Evolutionary conservation across 257 asterid species (phyloP).

Genomic region (Jasminum sambac): DNA sequence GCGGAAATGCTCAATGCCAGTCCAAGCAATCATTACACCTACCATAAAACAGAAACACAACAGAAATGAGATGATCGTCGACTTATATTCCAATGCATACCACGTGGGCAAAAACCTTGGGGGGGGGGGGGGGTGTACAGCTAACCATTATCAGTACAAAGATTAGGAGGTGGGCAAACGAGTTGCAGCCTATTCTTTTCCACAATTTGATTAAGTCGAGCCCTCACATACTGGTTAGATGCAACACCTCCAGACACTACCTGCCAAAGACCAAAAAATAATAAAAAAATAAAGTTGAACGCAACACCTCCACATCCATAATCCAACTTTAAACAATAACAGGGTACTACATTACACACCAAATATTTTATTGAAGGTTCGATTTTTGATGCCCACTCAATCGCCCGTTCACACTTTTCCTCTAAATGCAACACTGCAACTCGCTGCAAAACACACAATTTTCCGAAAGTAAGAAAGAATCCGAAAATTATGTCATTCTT

Average conservation of each 20-base stretch:
- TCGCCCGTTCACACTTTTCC: constrained; percentile 85
- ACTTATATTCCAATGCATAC: not conserved
- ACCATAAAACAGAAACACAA: constrained; percentile 3
- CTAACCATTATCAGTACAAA: constrained; percentile 93
- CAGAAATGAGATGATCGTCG: not conserved
- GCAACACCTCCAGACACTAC: constrained; percentile 99
- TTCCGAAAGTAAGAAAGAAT: constrained; percentile 2
- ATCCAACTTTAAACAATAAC: constrained; percentile 8
- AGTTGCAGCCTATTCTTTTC: constrained; percentile 68
- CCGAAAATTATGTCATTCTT: not conserved
- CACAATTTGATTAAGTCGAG: constrained; percentile 60
- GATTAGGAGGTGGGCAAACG: constrained; percentile 95
- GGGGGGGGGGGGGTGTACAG: too few relatives aligned
- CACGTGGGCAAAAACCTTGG: not conserved
- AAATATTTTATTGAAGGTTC: constrained; percentile 78
- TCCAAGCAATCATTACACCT: constrained; percentile 99
- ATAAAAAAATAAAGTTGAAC: not conserved
- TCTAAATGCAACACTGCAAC: constrained; percentile 90
- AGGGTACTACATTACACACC: constrained; percentile 42
- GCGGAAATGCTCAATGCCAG: constrained; percentile 89
- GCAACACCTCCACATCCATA: constrained; percentile 15
- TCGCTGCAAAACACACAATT: constrained; percentile 46
- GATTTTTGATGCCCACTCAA: constrained; percentile 82
- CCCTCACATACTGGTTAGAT: constrained; percentile 74
- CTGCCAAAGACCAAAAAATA: constrained; percentile 41